Percentiles rank a stretch among this genome's conserved stretches.
Evolutionary conservation across 306 rosid species (phyloP).

Genomic region (Potentilla sterilis): DNA sequence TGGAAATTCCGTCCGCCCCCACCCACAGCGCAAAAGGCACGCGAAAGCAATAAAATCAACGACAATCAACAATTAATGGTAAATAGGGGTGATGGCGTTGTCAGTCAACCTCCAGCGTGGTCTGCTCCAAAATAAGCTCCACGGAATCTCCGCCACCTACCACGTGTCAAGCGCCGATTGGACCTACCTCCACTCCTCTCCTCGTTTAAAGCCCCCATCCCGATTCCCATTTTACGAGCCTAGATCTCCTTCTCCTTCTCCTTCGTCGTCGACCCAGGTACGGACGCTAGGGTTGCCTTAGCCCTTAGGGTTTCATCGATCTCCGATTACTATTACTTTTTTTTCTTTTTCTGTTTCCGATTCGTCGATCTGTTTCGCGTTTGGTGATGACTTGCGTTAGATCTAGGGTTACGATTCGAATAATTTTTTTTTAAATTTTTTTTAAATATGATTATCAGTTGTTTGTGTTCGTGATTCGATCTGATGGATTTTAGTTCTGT

Average conservation of each 20-base stretch:
- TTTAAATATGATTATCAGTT: not conserved
- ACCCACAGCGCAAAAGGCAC: not conserved
- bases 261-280: conserved; percentile 21
- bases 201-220: conserved; percentile 26
- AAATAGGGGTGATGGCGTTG: conserved; percentile 2
- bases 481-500: not conserved
- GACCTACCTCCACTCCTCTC: conserved; percentile 25
- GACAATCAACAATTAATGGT: conserved; percentile 11
- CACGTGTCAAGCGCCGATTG: conserved; percentile 37
- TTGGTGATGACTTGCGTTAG: not conserved
- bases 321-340: not conserved
- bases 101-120: conserved; percentile 39
- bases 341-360: not conserved
- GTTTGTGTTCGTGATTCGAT: conserved; percentile 14
- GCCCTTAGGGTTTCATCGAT: conserved; percentile 11
- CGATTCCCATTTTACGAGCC: not conserved
- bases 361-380: not conserved
- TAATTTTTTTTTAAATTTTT: not conserved
- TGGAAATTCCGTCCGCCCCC: not conserved
- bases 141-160: conserved; percentile 42
- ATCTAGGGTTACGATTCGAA: conserved; percentile 12
- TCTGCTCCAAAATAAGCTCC: conserved; percentile 18
- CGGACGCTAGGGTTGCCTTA: not conserved
- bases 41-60: conserved; percentile 4
- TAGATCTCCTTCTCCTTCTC: conserved; percentile 7